Conservation (phyloP, 2,329 filamentous ascomycete genomes). For the Trichothecium roseum region DNA sequence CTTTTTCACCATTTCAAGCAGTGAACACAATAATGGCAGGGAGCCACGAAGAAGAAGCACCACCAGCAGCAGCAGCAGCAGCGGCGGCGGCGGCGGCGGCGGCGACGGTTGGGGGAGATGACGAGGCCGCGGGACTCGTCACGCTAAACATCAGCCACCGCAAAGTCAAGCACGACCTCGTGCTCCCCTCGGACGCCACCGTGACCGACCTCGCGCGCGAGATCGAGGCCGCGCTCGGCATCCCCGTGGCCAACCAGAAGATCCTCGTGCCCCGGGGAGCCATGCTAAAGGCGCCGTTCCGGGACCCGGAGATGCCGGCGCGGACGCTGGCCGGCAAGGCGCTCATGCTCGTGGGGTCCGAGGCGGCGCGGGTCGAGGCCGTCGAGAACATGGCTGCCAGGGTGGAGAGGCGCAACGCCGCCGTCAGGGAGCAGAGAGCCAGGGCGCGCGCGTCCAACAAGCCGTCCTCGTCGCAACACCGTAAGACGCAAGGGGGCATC, state of each 20-base stretch:
- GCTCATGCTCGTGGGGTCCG: slow-evolving; percentile 55
- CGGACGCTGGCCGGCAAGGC: slow-evolving; percentile 43
- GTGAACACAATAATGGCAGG: no score
- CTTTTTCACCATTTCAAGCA: no score
- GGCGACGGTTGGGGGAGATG: no score
- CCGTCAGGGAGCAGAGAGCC: slow-evolving; percentile 18
- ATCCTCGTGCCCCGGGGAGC: slow-evolving; percentile 56
- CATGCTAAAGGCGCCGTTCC: slow-evolving; percentile 54
- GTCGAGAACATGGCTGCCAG: slow-evolving; percentile 38
- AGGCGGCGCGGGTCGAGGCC: slow-evolving; percentile 46
- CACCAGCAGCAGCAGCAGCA: no score
- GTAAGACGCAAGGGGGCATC: slow-evolving; percentile 15
- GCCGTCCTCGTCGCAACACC: slow-evolving; percentile 9
- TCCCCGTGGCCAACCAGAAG: slow-evolving; percentile 57
- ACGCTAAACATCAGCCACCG: slow-evolving; percentile 36
- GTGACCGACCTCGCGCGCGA: slow-evolving; percentile 48
- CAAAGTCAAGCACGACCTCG: slow-evolving; percentile 31
- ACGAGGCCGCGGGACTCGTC: slow-evolving; percentile 16
- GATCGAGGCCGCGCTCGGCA: slow-evolving; percentile 44
- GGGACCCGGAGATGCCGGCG: slow-evolving; percentile 41
- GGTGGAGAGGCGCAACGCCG: slow-evolving; percentile 36
- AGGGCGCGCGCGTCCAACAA: not conserved
- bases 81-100: no score
- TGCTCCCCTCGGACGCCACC: slow-evolving; percentile 33
- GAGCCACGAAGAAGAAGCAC: no score